Conservation (phyloP, 306 rosid species). For the Corylus americana region DNA sequence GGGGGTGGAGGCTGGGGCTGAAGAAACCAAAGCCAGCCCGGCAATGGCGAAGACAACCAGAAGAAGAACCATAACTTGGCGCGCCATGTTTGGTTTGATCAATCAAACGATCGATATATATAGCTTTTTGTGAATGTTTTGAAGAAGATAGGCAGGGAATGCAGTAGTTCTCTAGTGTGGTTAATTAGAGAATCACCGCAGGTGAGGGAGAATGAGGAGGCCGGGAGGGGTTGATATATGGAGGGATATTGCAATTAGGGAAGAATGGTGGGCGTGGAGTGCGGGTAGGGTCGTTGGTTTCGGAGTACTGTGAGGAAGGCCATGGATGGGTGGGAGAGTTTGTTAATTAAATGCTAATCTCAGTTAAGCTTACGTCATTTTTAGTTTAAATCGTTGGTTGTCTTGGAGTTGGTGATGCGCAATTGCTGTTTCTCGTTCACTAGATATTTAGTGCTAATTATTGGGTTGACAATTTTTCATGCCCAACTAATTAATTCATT, state of each 20-base stretch:
- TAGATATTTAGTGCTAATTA: too few relatives aligned
- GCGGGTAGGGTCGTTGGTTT: not conserved
- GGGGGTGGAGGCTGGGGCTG: not conserved
- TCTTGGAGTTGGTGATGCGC: not conserved
- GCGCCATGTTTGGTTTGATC: constrained; percentile 43
- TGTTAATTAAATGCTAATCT: not conserved
- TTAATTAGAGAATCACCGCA: constrained; percentile 29
- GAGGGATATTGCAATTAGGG: not conserved
- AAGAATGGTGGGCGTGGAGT: not conserved
- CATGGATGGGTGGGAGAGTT: not conserved
- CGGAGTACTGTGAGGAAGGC: constrained; percentile 19
- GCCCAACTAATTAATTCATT: too few relatives aligned
- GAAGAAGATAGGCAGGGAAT: not conserved
- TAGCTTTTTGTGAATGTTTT: not conserved
- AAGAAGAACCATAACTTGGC: constrained; percentile 35
- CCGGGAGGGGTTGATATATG: constrained; percentile 7
- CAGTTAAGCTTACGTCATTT: not conserved
- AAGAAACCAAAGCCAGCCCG: constrained; percentile 35
- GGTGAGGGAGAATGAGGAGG: not conserved
- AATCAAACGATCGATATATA: not conserved
- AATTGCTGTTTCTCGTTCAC: too few relatives aligned
- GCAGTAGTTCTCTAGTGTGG: constrained; percentile 17
- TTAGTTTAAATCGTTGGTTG: not conserved
- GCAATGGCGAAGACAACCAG: constrained; percentile 46
- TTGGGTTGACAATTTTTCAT: too few relatives aligned